A percentile compares a stretch with the other conserved stretches of the same genome.
These are phyloP conservation scores for Solanum verrucosum DNA, from an alignment of 257 asterid species.

Conservation along the genomic window DNA sequence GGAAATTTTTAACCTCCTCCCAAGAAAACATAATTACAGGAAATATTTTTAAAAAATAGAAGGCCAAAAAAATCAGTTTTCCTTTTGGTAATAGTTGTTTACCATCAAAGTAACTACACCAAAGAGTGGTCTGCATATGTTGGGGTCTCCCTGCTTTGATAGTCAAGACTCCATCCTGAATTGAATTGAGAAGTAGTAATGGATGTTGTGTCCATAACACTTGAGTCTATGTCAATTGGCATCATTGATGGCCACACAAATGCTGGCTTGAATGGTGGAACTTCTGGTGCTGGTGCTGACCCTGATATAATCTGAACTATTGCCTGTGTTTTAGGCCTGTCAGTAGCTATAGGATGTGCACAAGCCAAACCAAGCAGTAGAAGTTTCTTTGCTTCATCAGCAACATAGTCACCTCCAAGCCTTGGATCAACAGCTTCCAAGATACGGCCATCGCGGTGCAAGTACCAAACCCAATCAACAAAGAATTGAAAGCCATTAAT, in stretches of 20 bases:
- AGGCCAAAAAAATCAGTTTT: constrained; percentile 3
- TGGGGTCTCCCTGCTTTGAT: constrained; percentile 41
- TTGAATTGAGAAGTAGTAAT: constrained; percentile 32
- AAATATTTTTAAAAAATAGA: not conserved
- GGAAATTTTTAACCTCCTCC: not conserved
- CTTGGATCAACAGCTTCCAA: constrained; percentile 63
- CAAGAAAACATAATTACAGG: not conserved
- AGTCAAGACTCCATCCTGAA: constrained; percentile 55
- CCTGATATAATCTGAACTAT: constrained; percentile 60
- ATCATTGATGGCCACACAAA: constrained; percentile 67
- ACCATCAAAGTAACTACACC: constrained; percentile 34
- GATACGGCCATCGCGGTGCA: constrained; percentile 57
- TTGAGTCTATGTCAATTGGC: constrained; percentile 25
- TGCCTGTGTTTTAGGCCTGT: constrained; percentile 54
- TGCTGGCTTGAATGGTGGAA: constrained; percentile 79
- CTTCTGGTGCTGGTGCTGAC: constrained; percentile 40
- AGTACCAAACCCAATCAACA: constrained; percentile 84
- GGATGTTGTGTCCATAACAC: constrained; percentile 12
- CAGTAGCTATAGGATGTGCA: constrained; percentile 55
- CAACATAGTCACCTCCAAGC: constrained; percentile 34
- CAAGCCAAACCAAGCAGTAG: constrained; percentile 74
- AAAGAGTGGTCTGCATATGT: constrained; percentile 26
- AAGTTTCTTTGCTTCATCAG: constrained; percentile 58
- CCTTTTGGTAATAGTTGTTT: constrained; percentile 11
- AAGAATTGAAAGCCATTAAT: constrained; percentile 36